Conservation (phyloP, 331 rosid species). For the Acacia pycnantha region DNA sequence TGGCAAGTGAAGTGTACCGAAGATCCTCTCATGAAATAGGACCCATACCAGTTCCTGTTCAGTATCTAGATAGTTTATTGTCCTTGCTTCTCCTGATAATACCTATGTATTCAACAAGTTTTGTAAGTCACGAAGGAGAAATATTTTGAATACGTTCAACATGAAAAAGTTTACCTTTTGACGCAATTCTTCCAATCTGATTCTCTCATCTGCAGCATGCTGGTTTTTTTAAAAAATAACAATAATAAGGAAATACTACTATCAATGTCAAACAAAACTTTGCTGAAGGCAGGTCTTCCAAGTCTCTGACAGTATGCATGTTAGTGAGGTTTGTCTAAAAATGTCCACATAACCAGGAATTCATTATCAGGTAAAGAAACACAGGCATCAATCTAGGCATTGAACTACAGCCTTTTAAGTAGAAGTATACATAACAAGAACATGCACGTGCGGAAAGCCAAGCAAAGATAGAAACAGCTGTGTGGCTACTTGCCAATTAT, state of each 20-base stretch:
- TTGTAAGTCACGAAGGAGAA: slow-evolving; percentile 26
- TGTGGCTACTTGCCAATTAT: slow-evolving; percentile 4
- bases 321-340: neutral
- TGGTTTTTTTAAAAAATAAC: slow-evolving; percentile 22
- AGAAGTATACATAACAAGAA: neutral
- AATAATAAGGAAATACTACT: neutral
- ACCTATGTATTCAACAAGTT: slow-evolving; percentile 48
- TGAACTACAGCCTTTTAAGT: neutral
- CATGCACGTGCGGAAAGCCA: neutral
- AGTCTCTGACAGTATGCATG: neutral
- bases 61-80: slow-evolving; percentile 58
- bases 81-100: slow-evolving; percentile 79
- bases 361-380: neutral
- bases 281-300: neutral
- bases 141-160: slow-evolving; percentile 25
- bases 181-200: slow-evolving; percentile 84
- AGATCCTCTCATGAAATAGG: slow-evolving; percentile 32
- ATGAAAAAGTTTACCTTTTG: slow-evolving; percentile 62
- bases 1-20: neutral
- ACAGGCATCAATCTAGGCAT: slow-evolving; percentile 3
- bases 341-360: slow-evolving; percentile 15
- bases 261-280: slow-evolving; percentile 33
- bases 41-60: slow-evolving; percentile 79
- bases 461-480: slow-evolving; percentile 1
- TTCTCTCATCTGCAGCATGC: slow-evolving; percentile 99